phyloP scores from a whole-genome alignment of 2,329 filamentous ascomycete species.

The Monilinia vaccinii-corymbosi region DNA sequence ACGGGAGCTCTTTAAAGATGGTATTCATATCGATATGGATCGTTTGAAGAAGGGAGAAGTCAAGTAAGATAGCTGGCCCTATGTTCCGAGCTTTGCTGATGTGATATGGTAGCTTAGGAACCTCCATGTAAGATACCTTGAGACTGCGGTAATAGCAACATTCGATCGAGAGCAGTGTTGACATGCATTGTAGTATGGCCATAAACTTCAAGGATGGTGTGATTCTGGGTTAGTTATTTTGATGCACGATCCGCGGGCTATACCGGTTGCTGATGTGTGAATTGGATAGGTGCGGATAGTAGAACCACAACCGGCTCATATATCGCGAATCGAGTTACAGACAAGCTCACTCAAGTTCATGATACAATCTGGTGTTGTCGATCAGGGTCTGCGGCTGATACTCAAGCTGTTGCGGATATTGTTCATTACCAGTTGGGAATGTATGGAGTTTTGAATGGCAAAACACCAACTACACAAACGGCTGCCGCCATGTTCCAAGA shows the following conservation, averaged over 20 bases:
- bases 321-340: conserved; percentile 97
- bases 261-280: conserved; percentile 12
- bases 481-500: conserved; percentile 96
- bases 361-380: conserved; percentile 99
- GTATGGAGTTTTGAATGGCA: conserved; percentile 84
- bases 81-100: not conserved
- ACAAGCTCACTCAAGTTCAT: conserved; percentile 97
- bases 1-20: conserved; percentile 54
- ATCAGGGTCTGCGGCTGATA: conserved; percentile 94
- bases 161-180: conserved; percentile 18
- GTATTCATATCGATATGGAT: conserved; percentile 98
- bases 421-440: conserved; percentile 93
- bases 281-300: conserved; percentile 68
- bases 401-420: conserved; percentile 95
- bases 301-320: conserved; percentile 96
- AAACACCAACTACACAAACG: conserved; percentile 86
- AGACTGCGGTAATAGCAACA: conserved; percentile 10
- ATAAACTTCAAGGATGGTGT: conserved; percentile 98
- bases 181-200: conserved; percentile 64
- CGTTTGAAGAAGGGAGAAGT: conserved; percentile 97
- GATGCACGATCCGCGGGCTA: not conserved
- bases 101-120: conserved; percentile 62
- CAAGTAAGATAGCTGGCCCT: conserved; percentile 57
- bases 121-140: conserved; percentile 68
- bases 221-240: conserved; percentile 60